A percentile compares a stretch with the other conserved stretches of the same genome.
phyloP scores from a whole-genome alignment of 75 land plant genomes.

The Picea glauca region DNA sequence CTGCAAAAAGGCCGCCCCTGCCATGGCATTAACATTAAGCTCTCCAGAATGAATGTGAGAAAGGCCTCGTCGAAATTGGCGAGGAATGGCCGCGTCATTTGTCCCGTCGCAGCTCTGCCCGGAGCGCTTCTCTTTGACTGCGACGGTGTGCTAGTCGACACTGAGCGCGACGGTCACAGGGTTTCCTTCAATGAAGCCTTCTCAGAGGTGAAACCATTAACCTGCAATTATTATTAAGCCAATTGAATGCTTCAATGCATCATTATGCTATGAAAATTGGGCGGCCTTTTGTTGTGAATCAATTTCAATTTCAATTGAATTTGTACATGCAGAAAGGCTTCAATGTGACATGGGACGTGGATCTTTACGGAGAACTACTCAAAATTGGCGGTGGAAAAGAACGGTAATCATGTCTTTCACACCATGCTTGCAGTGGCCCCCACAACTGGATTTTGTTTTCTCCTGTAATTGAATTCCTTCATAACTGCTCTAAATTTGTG shows the following conservation, averaged over 20 bases:
- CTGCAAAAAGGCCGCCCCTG: no score
- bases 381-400: constrained; percentile 99
- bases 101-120: constrained; percentile 34
- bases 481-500: no score
- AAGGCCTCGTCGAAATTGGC: background rate
- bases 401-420: constrained; percentile 33
- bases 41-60: background rate
- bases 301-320: no score
- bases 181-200: constrained; percentile 93
- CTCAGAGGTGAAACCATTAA: constrained; percentile 36
- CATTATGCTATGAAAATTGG: background rate
- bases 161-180: constrained; percentile 93
- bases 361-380: constrained; percentile 90
- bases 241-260: background rate
- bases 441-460: background rate
- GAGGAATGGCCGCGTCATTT: background rate
- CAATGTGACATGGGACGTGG: constrained; percentile 84
- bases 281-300: no score
- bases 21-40: no score
- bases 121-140: constrained; percentile 89
- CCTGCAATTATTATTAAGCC: background rate
- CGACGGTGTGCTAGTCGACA: constrained; percentile 96
- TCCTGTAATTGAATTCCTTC: background rate
- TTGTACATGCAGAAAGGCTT: constrained; percentile 57
- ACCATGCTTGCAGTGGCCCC: background rate